These are phyloP conservation scores for Melocanna baccifera DNA, from an alignment of 176 grass and related monocot species.

Conservation along the genomic window DNA sequence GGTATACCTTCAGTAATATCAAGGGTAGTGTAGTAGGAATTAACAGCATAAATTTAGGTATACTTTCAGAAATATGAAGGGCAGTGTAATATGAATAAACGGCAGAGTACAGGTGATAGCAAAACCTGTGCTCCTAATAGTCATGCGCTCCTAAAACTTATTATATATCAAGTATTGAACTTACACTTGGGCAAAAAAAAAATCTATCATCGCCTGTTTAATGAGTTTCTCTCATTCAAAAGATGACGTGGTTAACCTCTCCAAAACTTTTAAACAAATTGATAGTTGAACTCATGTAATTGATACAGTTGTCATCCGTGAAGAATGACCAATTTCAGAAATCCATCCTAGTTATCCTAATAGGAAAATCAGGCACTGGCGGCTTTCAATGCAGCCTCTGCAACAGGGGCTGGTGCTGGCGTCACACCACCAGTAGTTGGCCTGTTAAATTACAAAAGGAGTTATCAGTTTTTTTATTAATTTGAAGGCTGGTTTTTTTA, in stretches of 20 bases:
- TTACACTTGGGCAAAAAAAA: slow-evolving; percentile 28
- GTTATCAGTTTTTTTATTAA: slow-evolving; percentile 1
- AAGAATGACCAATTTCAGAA: slow-evolving; percentile 9
- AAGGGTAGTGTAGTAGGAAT: not conserved
- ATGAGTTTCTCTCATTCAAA: slow-evolving; percentile 70
- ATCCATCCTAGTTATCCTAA: slow-evolving; percentile 28
- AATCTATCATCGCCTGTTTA: slow-evolving; percentile 45
- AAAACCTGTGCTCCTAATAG: slow-evolving; percentile 42
- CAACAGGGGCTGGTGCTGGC: slow-evolving; percentile 41
- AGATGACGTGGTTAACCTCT: slow-evolving; percentile 45
- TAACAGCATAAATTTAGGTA: not conserved
- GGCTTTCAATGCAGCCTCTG: slow-evolving; percentile 38
- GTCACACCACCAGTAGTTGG: slow-evolving; percentile 86
- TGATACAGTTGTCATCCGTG: slow-evolving; percentile 30
- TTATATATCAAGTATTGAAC: slow-evolving; percentile 44
- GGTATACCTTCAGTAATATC: not conserved
- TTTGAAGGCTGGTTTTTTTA: no score
- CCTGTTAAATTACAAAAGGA: slow-evolving; percentile 35
- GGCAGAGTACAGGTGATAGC: slow-evolving; percentile 11
- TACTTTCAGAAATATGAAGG: not conserved
- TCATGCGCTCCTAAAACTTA: slow-evolving; percentile 47
- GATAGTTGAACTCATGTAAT: slow-evolving; percentile 36
- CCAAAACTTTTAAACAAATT: slow-evolving; percentile 30
- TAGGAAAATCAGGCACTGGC: slow-evolving; percentile 42
- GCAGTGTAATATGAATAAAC: not conserved